phyloP scores from a whole-genome alignment of 1,284 basidiomycete species.

The Cutaneotrichosporon sp. region DNA sequence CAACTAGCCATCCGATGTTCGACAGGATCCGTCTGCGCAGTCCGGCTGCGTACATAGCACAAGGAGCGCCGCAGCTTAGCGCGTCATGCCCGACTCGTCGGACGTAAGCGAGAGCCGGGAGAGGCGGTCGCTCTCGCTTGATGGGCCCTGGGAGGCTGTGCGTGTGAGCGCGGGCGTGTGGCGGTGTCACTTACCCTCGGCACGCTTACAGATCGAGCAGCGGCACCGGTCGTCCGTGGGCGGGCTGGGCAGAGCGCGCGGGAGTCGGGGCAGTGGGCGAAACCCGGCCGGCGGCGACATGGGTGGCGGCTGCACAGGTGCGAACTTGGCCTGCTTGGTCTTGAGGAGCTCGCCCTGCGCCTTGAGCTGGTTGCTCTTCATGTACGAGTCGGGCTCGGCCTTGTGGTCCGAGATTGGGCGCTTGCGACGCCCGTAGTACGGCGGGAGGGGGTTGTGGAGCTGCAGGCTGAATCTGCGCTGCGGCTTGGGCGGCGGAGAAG shows the following conservation, averaged over 20 bases:
- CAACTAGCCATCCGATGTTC: neutral
- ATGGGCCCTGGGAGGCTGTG: neutral
- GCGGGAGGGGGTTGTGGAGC: conserved; percentile 4
- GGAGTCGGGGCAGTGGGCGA: neutral
- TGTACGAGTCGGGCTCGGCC: neutral
- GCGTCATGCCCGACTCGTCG: neutral
- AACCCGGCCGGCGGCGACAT: neutral
- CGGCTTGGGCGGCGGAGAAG: neutral
- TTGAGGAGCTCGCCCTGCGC: neutral
- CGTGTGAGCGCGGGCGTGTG: neutral
- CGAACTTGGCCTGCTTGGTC: neutral
- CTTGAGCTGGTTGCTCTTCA: neutral
- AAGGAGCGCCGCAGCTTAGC: neutral
- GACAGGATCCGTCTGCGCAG: neutral
- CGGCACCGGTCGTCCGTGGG: neutral
- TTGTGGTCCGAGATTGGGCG: neutral
- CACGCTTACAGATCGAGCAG: conserved; percentile 1
- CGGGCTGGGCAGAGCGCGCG: neutral
- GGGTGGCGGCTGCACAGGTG: neutral
- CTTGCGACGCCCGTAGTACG: neutral
- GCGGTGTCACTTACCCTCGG: neutral
- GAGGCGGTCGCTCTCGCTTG: neutral
- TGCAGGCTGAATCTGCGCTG: conserved; percentile 5
- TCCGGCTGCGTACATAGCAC: neutral
- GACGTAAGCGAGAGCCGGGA: neutral